Evolutionary conservation across 2,329 filamentous ascomycete genomes (phyloP).

Genomic region (Fusarium falciforme): DNA sequence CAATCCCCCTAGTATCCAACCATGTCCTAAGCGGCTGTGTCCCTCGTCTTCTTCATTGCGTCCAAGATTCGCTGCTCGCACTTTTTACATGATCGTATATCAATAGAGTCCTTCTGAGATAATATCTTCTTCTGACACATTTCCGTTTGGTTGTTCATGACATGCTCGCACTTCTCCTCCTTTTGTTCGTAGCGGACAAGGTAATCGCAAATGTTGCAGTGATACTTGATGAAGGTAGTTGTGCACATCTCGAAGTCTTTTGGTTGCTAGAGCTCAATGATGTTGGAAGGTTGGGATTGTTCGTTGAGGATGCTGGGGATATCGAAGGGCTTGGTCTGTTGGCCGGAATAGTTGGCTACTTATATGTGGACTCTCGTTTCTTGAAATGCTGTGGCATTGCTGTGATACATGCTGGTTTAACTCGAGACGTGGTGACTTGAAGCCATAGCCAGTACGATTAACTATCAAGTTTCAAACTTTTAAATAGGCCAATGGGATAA

Average conservation of each 20-base stretch:
- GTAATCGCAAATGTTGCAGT: not conserved
- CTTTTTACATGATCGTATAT: not conserved
- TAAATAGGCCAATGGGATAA: not conserved
- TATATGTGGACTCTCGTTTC: not conserved
- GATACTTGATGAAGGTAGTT: not conserved
- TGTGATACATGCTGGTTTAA: not conserved
- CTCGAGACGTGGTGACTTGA: not conserved
- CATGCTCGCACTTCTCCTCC: not conserved
- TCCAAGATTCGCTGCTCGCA: not conserved
- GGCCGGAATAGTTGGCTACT: not conserved
- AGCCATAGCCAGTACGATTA: not conserved
- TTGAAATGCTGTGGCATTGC: not conserved
- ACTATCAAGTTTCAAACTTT: not conserved
- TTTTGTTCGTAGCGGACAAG: not conserved
- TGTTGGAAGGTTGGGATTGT: not conserved
- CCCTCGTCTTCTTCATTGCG: not conserved
- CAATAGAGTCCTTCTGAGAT: not conserved
- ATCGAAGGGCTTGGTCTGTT: not conserved
- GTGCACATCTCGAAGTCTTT: conserved; percentile 1
- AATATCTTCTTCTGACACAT: not conserved
- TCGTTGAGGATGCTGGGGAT: not conserved
- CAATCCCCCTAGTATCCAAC: not conserved
- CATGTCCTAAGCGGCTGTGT: not conserved
- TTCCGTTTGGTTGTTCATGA: not conserved
- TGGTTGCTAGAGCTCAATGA: not conserved